Percentiles rank a stretch among this genome's conserved stretches.
These are phyloP conservation scores for Phaeosphaeriaceae sp. DNA, from an alignment of 2,329 filamentous ascomycete species.

Conservation along the genomic window DNA sequence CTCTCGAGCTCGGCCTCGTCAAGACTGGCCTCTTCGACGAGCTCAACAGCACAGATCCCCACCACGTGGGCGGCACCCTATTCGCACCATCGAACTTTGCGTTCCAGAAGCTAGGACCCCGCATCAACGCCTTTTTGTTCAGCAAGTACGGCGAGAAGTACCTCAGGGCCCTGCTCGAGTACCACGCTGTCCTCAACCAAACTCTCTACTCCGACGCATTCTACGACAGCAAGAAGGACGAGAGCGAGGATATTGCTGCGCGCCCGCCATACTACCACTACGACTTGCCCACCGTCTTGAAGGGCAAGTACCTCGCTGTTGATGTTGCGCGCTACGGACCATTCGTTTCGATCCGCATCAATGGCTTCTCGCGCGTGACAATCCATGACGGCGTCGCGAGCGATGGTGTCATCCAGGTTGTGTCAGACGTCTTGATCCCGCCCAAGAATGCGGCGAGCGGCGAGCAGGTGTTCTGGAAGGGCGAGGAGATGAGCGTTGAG, in stretches of 20 bases:
- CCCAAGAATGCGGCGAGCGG: conserved; percentile 62
- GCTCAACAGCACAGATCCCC: conserved; percentile 58
- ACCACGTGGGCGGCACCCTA: conserved; percentile 71
- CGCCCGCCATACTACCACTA: conserved; percentile 63
- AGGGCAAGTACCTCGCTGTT: conserved; percentile 70
- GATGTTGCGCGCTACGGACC: conserved; percentile 74
- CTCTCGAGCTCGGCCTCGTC: conserved; percentile 74
- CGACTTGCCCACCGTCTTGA: conserved; percentile 76
- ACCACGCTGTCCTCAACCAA: conserved; percentile 76
- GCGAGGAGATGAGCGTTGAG: conserved; percentile 64
- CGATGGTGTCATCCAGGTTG: conserved; percentile 84
- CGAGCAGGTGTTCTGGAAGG: conserved; percentile 46
- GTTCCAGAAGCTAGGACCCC: conserved; percentile 76
- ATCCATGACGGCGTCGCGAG: conserved; percentile 74
- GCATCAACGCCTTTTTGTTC: conserved; percentile 85
- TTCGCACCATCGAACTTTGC: conserved; percentile 84
- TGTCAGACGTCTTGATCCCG: conserved; percentile 76
- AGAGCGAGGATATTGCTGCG: conserved; percentile 19
- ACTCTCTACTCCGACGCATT: conserved; percentile 86
- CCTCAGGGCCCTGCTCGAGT: conserved; percentile 78
- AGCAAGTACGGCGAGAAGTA: conserved; percentile 75
- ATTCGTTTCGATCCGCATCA: conserved; percentile 75
- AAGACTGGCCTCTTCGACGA: conserved; percentile 75
- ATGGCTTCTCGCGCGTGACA: conserved; percentile 71
- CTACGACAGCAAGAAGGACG: conserved; percentile 61